Evolutionary conservation across 495 filamentous ascomycete genomes (phyloP).

Genomic region (Geopyxis carbonaria): DNA sequence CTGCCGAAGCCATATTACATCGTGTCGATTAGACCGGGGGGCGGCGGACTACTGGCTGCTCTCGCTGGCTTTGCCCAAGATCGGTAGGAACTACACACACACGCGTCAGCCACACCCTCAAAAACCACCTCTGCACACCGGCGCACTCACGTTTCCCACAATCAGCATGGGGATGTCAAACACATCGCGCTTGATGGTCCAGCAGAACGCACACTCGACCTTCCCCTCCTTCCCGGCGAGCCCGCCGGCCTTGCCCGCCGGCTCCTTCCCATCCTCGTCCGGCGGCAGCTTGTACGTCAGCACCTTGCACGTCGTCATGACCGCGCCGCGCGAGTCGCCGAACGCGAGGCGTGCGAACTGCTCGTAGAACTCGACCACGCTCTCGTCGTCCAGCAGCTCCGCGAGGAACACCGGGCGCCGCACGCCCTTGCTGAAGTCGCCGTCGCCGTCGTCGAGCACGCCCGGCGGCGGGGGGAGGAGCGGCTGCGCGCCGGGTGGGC

Average conservation of each 20-base stretch:
- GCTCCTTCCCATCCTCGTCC: slow-evolving; percentile 26
- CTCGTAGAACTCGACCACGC: slow-evolving; percentile 85
- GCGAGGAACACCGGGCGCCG: slow-evolving; percentile 68
- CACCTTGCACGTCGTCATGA: slow-evolving; percentile 67
- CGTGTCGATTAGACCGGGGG: no score
- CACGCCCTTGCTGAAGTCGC: slow-evolving; percentile 14
- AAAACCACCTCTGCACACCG: no score
- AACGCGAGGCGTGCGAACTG: slow-evolving; percentile 87
- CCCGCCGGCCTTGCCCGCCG: slow-evolving; percentile 25
- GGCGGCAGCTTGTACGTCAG: slow-evolving; percentile 52
- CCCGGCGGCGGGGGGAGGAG: background rate
- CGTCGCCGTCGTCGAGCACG: slow-evolving; percentile 15
- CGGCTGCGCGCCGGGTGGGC: background rate
- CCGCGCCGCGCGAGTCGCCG: slow-evolving; percentile 65
- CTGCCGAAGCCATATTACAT: no score
- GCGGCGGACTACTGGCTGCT: no score
- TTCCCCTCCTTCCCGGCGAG: slow-evolving; percentile 73
- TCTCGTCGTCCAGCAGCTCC: slow-evolving; percentile 84
- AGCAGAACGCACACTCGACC: slow-evolving; percentile 86
- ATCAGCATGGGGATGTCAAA: slow-evolving; percentile 99
- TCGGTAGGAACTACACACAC: slow-evolving; percentile 1
- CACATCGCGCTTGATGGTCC: slow-evolving; percentile 89
- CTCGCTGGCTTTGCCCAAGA: slow-evolving; percentile 6
- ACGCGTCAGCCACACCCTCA: background rate
- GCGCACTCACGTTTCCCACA: slow-evolving; percentile 85